Evolutionary conservation across 176 grass and related monocot species (phyloP), one percentile per base, ranked within the genome.

Genomic region (Oryza nivara): DNA sequence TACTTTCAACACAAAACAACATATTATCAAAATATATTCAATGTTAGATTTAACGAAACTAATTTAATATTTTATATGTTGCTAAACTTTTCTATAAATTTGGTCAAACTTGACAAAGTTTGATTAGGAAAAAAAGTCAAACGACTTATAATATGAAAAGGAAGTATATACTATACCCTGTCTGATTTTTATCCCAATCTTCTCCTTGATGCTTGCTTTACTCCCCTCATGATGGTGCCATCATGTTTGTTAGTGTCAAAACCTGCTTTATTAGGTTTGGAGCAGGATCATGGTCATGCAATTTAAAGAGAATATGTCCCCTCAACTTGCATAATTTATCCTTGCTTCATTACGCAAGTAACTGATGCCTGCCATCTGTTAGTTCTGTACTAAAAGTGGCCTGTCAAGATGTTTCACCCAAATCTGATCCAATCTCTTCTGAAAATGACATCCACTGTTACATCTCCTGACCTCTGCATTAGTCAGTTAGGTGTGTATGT

Each of bases 241-340:
- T 9, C 56, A 7, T 63, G 20, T 76, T 87, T 49, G 61, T 77
- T 82, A 77, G 28, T 76, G 48, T 63, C 65, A 82, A 65, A 77
- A 77, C 79, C 36, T 77, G 51, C 79, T 88, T 88, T 88, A 71
- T 88, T 88, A 82, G 79, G 73, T 77, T n/a, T 30, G 26, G 49
- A 61, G 47, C 5, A 49, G 81, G 72, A 82, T 87, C 72, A 63
- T 70, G 51, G 65, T 82, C 49, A 64, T 9, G 65, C 20, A 5
- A 87, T 81, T 69, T 69, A 75, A 74, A 48, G 64, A 82, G 78
- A 87, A 87, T 76, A 70, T 70, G 73, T 71, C 72, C 40, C 73
- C 51, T 82, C 86, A 82, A 77, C 64, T 82, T 51, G 36, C 79
- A 77, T 49, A 28, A 80, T 11, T 44, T 44, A 44, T 48, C 26